A percentile compares a stretch with the other conserved stretches of the same genome.
Evolutionary conservation across 768 basidiomycete species (phyloP).

Genomic region (Podaxis pistillaris): DNA sequence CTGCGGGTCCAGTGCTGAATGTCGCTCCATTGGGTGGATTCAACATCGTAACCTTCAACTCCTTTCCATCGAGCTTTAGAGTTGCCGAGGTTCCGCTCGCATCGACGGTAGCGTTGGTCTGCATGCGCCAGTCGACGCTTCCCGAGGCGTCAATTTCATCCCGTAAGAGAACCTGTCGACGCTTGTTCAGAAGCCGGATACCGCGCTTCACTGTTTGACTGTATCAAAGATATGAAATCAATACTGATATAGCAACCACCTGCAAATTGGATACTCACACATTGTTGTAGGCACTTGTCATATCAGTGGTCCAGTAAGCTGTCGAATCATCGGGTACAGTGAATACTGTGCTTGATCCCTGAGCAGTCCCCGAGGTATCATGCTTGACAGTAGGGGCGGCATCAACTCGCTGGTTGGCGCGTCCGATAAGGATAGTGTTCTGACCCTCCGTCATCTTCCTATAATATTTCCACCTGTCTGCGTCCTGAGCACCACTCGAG

Average conservation of each 20-base stretch:
- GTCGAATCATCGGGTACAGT: constrained; percentile 62
- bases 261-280: constrained; percentile 46
- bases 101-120: constrained; percentile 84
- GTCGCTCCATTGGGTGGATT: constrained; percentile 64
- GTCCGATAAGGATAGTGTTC: constrained; percentile 83
- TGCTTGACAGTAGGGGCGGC: constrained; percentile 61
- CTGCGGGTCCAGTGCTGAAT: constrained; percentile 56
- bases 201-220: constrained; percentile 82
- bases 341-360: constrained; percentile 85
- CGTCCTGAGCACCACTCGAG: constrained; percentile 62
- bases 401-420: constrained; percentile 77
- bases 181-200: constrained; percentile 75
- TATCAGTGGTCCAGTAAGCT: constrained; percentile 78
- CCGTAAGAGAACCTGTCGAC: constrained; percentile 88
- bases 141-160: constrained; percentile 76
- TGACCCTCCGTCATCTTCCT: constrained; percentile 97
- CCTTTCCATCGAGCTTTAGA: constrained; percentile 67
- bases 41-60: constrained; percentile 62
- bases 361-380: constrained; percentile 52
- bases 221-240: constrained; percentile 15
- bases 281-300: constrained; percentile 72
- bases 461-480: constrained; percentile 87
- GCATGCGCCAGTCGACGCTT: constrained; percentile 84
- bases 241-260: background rate
- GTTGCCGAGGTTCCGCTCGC: constrained; percentile 66